Conservation (phyloP, 768 basidiomycete species). For the Mycena venus region DNA sequence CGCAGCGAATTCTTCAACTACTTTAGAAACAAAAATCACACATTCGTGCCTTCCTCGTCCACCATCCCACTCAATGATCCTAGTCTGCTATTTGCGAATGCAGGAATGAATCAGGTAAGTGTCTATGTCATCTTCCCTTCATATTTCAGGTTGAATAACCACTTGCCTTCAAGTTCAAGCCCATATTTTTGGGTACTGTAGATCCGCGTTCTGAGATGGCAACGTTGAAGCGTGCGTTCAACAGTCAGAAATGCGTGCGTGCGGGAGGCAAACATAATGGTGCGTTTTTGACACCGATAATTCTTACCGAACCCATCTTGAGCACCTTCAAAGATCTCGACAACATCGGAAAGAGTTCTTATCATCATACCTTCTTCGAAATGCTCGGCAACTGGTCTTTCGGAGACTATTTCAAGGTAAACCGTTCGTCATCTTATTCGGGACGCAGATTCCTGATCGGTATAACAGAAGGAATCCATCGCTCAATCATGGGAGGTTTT, state of each 20-base stretch:
- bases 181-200: slow-evolving; percentile 97
- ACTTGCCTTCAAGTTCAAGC: slow-evolving; percentile 85
- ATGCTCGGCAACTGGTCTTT: neutral
- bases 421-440: neutral
- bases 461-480: neutral
- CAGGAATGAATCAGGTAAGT: slow-evolving; percentile 76
- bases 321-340: neutral
- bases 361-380: neutral
- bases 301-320: neutral
- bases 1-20: neutral
- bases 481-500: neutral
- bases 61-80: slow-evolving; percentile 43
- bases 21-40: neutral
- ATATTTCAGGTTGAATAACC: slow-evolving; percentile 56
- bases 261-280: slow-evolving; percentile 99
- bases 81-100: slow-evolving; percentile 96
- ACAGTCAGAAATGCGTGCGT: slow-evolving; percentile 97
- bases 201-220: slow-evolving; percentile 86
- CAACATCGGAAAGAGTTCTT: neutral
- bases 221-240: slow-evolving; percentile 92
- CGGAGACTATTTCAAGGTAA: neutral
- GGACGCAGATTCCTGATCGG: neutral
- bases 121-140: neutral
- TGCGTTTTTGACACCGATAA: slow-evolving; percentile 39
- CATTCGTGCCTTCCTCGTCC: neutral